Base-by-base conservation (phyloP, 1,139 yeast species). In the Blastobotrys petasosporus region DNA sequence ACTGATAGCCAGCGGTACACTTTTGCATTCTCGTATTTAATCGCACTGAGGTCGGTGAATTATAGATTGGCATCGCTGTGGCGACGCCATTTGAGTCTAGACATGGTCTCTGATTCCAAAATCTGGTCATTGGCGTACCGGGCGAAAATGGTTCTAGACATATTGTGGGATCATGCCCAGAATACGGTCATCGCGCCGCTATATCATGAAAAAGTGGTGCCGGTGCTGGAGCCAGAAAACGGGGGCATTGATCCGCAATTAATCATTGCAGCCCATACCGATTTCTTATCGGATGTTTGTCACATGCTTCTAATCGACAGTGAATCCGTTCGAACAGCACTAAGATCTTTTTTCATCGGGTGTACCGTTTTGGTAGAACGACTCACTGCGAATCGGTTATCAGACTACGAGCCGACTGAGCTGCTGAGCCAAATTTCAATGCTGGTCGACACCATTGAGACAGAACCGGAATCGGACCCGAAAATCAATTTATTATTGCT, bases 151-250 rank as follows among this genome's bases (percentile, higher is more conserved):
- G 52, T 57, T 30, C 45, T 55, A 28, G 61, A 57, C 34, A 38
- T 38, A 11, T 29, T 58, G 8, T 60, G 62, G 61, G 58, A 56
- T 28, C 57, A 55, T 41, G 39, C 51, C 15, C 62, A 59, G 42
- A 30, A 48, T 2, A 37, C 46, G 15, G 52, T 56, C 9, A 48
- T 57, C 29, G 51, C 54, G 12, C 36, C 47, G n/a, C 32, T 46
- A 28, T 55, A 45, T 32, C 36, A 36, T 23, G 6, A 34, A 25
- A 11, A 37, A 45, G 12, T 48, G 30, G 13, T 30, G 30, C 13
- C 32, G 17, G 16, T 42, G 42, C n/a, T 46, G 11, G 17, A 17
- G 6, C 20, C 28, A 3, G 47, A 43, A 20, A 17, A 28, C 8
- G 44, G 42, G 5, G 46, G 40, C 11, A 49, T 55, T 10, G 50